Evolutionary conservation across 2,329 filamentous ascomycete species (phyloP).

Genomic region (Alternaria conjuncta): DNA sequence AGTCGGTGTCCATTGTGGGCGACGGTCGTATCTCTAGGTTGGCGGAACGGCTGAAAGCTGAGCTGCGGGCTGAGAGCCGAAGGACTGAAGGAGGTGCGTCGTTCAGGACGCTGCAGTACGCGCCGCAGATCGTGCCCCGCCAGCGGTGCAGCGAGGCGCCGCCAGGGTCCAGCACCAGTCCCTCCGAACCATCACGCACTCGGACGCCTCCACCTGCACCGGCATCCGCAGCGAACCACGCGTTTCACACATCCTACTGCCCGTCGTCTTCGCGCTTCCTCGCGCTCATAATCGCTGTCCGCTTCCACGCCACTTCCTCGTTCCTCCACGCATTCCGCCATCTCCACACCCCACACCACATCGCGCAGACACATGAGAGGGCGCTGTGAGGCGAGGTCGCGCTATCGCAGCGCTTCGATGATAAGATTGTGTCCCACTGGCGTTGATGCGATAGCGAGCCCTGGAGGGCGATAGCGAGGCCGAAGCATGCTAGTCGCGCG

Average conservation of each 20-base stretch:
- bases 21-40: background rate
- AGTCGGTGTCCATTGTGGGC: background rate
- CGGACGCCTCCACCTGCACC: background rate
- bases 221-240: background rate
- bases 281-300: background rate
- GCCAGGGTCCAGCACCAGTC: background rate
- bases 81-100: background rate
- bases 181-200: background rate
- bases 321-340: background rate
- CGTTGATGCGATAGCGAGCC: background rate
- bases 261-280: background rate
- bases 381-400: background rate
- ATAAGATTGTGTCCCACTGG: background rate
- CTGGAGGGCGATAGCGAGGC: background rate
- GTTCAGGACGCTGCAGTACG: background rate
- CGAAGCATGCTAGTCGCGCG: too few relatives aligned
- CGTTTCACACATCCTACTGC: background rate
- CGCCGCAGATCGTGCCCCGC: background rate
- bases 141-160: background rate
- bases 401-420: background rate
- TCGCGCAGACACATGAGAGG: background rate
- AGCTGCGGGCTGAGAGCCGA: too few relatives aligned
- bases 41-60: background rate
- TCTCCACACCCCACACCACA: background rate
- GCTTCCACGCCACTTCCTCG: background rate